Conservation (phyloP, 2,329 filamentous ascomycete genomes). For the Ambrosiella xylebori region DNA sequence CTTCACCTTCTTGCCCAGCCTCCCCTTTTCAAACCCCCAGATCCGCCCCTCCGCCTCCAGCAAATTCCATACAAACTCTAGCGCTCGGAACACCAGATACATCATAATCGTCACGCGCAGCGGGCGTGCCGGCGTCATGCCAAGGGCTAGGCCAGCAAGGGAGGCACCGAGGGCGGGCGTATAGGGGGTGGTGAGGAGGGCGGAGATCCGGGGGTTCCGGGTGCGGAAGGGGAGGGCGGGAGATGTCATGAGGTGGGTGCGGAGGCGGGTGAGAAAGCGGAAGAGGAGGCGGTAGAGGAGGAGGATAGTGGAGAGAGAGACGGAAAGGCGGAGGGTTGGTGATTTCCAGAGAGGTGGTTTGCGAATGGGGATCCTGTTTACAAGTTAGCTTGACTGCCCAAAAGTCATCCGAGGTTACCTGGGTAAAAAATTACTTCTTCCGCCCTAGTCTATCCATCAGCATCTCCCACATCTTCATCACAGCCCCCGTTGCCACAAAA, state of each 20-base stretch:
- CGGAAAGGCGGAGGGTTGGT: slow-evolving; percentile 56
- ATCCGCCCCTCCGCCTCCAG: slow-evolving; percentile 56
- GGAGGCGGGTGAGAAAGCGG: slow-evolving; percentile 70
- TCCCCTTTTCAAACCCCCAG: slow-evolving; percentile 34
- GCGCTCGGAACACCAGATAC: slow-evolving; percentile 60
- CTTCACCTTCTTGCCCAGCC: slow-evolving; percentile 25
- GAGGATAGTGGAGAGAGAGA: slow-evolving; percentile 70
- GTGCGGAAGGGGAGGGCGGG: slow-evolving; percentile 63
- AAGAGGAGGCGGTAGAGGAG: slow-evolving; percentile 79
- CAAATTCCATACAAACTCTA: slow-evolving; percentile 77
- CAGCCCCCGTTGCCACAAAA: slow-evolving; percentile 33
- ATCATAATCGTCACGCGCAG: slow-evolving; percentile 67
- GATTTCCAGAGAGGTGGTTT: slow-evolving; percentile 44
- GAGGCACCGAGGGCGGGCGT: slow-evolving; percentile 84
- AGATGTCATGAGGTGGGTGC: slow-evolving; percentile 62
- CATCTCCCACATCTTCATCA: slow-evolving; percentile 44
- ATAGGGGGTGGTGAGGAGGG: slow-evolving; percentile 61
- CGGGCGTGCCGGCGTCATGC: slow-evolving; percentile 48
- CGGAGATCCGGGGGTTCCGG: slow-evolving; percentile 62
- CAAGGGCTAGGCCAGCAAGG: slow-evolving; percentile 67
- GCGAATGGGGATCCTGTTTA: slow-evolving; percentile 16
- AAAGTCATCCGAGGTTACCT: neutral
- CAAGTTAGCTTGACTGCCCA: neutral
- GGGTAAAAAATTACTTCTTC: slow-evolving; percentile 22
- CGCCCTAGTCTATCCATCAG: slow-evolving; percentile 31